These are phyloP conservation scores for Verticillium tricorpus DNA, from an alignment of 2,329 filamentous ascomycete species.

Conservation along the genomic window DNA sequence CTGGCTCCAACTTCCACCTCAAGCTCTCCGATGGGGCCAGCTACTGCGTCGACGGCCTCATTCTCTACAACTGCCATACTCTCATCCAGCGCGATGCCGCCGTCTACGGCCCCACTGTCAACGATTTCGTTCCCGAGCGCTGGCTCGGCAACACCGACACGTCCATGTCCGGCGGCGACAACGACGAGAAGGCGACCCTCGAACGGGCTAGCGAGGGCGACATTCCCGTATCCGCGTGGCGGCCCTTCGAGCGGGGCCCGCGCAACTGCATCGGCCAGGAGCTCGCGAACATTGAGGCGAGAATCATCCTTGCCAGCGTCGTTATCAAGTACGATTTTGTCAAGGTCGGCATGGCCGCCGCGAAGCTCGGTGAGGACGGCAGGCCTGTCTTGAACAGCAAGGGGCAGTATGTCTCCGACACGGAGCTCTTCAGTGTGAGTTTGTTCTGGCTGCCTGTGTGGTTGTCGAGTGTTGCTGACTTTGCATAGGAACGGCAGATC, in stretches of 20 bases:
- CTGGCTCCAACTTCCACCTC: slow-evolving; percentile 22
- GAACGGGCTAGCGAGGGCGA: slow-evolving; percentile 2
- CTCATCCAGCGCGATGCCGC: slow-evolving; percentile 28
- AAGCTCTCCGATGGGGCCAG: slow-evolving; percentile 20
- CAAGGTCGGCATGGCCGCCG: slow-evolving; percentile 13
- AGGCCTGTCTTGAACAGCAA: slow-evolving; percentile 10
- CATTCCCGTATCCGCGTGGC: slow-evolving; percentile 35
- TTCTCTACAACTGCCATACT: slow-evolving; percentile 28
- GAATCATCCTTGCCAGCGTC: slow-evolving; percentile 35
- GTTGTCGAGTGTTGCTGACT: not conserved
- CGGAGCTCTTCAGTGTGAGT: slow-evolving; percentile 13
- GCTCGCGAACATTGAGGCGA: slow-evolving; percentile 49
- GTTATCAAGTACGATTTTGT: slow-evolving; percentile 14
- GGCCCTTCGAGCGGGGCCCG: slow-evolving; percentile 49
- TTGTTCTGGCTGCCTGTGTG: not conserved
- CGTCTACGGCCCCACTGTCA: slow-evolving; percentile 27
- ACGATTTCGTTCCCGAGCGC: slow-evolving; percentile 34
- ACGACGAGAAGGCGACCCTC: slow-evolving; percentile 5
- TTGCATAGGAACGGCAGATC: slow-evolving; percentile 9
- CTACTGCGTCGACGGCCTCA: slow-evolving; percentile 24
- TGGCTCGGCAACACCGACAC: slow-evolving; percentile 28
- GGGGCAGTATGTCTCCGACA: slow-evolving; percentile 10
- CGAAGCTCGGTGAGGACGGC: slow-evolving; percentile 9
- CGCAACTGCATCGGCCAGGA: slow-evolving; percentile 53
- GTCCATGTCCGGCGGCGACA: slow-evolving; percentile 15